Evolutionary conservation across 2,329 filamentous ascomycete genomes (phyloP).

Genomic region (Alternaria sp.): DNA sequence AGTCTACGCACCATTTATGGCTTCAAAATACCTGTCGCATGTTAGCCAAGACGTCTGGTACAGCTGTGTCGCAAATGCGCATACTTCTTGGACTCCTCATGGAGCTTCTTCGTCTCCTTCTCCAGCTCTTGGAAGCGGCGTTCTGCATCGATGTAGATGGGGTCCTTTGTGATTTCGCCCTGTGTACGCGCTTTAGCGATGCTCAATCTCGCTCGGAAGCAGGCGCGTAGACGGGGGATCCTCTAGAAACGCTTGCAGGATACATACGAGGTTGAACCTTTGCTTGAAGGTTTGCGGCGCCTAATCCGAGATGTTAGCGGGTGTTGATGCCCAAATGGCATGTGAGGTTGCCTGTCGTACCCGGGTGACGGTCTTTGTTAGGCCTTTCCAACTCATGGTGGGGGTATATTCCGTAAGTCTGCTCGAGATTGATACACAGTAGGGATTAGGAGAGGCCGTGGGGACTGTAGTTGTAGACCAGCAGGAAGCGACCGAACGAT

Average conservation of each 20-base stretch:
- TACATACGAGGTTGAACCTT: slow-evolving; percentile 80
- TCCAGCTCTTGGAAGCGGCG: slow-evolving; percentile 93
- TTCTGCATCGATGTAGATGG: slow-evolving; percentile 93
- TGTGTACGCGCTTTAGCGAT: slow-evolving; percentile 38
- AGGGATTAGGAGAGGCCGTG: slow-evolving; percentile 11
- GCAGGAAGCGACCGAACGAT: slow-evolving; percentile 25
- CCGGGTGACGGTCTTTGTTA: slow-evolving; percentile 86
- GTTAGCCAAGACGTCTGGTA: slow-evolving; percentile 28
- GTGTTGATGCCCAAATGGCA: slow-evolving; percentile 17
- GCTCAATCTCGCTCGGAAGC: slow-evolving; percentile 25
- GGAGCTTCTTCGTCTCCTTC: slow-evolving; percentile 92
- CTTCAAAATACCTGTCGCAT: slow-evolving; percentile 76
- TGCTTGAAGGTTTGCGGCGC: slow-evolving; percentile 91
- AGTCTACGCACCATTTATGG: slow-evolving; percentile 77
- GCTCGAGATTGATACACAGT: slow-evolving; percentile 15
- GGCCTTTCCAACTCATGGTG: slow-evolving; percentile 94
- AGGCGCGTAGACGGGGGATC: slow-evolving; percentile 22
- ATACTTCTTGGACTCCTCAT: slow-evolving; percentile 91
- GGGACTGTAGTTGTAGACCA: slow-evolving; percentile 6
- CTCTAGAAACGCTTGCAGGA: background rate
- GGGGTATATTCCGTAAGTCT: slow-evolving; percentile 5
- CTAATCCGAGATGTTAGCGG: slow-evolving; percentile 53
- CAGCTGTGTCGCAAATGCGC: slow-evolving; percentile 14
- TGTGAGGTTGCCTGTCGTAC: slow-evolving; percentile 60
- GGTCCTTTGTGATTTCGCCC: slow-evolving; percentile 93